Base-by-base conservation (phyloP, 2,329 filamentous ascomycete genomes). In the Thelonectria olida region DNA sequence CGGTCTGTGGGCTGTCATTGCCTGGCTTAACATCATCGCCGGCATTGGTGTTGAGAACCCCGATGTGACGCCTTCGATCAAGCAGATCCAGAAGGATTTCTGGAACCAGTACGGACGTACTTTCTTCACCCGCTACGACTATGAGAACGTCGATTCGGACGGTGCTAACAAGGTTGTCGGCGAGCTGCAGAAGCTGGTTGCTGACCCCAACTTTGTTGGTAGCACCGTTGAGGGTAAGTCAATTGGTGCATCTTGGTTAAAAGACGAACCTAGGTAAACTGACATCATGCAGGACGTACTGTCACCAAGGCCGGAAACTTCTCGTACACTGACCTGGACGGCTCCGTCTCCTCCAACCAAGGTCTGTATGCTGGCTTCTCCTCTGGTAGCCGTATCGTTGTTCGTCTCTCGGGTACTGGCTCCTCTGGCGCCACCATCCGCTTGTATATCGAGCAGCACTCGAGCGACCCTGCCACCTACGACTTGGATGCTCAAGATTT, bases 71-170 rank as follows among this genome's bases (percentile, higher is more conserved):
- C 94, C 95, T 51, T 97, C 92, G 81, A 98, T 99, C 80, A 92
- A 92, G 75, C 91, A 94, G 79, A 97, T 99, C 77, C 96, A 99
- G 82, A 89, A 93, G 73, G 93, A 97, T 76, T 98, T 99, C 87
- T 99, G 96, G 96, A 87, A 88, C 73, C 92, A 88, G 58, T 99
- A 99, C 78, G 96, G 96, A 73, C 93, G 96, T 61, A 97, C 94
- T 28, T 99, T 98, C 85, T 99, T 99, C 87, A 99, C 96, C 42
- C 92, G 96, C 66, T 98, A 98, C 81, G 96, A 99, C 81, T 99
- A 97, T 81, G 96, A 99, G 82, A 88, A 96, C 70, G 93, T 97
- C 67, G 93, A 97, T 82, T 91, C 90, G 47, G 93, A 95, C 8
- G 94, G 92, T 39, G 96, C 96, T 65, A 92, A 91, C 82, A 95